Evolutionary conservation across 495 filamentous ascomycete genomes (phyloP).

Genomic region (Aspergillus sparsus): DNA sequence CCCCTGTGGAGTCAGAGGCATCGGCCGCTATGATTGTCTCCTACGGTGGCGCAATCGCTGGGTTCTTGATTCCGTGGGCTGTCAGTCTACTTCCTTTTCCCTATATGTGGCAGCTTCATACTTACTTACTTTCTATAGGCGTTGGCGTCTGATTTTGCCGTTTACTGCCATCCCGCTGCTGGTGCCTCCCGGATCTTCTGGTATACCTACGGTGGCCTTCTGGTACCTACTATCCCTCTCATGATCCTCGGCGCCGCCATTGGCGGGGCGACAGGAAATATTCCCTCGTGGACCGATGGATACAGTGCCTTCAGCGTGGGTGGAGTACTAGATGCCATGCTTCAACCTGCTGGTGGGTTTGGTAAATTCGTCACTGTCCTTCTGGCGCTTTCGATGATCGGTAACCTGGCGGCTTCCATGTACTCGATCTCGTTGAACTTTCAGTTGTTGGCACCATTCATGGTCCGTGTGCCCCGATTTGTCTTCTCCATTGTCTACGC

Average conservation of each 20-base stretch:
- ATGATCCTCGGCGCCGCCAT: conserved; percentile 59
- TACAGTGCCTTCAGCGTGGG: conserved; percentile 51
- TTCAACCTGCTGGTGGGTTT: conserved; percentile 52
- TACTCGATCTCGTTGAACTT: conserved; percentile 57
- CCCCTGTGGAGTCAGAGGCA: background rate
- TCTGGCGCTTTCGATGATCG: conserved; percentile 52
- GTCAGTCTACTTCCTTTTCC: background rate
- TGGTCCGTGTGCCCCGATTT: conserved; percentile 51
- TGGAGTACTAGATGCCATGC: conserved; percentile 56
- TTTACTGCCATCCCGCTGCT: conserved; percentile 14
- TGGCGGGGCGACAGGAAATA: conserved; percentile 36
- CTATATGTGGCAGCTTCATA: no score
- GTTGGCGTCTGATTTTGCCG: conserved; percentile 17
- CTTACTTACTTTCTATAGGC: background rate
- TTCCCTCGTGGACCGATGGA: conserved; percentile 43
- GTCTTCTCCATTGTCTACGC: conserved; percentile 51
- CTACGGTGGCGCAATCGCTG: conserved; percentile 13
- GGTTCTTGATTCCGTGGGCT: conserved; percentile 17
- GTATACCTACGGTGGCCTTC: conserved; percentile 42
- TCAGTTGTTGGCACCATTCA: conserved; percentile 51
- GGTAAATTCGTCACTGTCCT: conserved; percentile 57
- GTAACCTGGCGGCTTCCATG: conserved; percentile 46
- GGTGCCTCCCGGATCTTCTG: conserved; percentile 11
- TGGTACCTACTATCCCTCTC: conserved; percentile 48
- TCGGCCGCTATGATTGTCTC: conserved; percentile 30